Base-by-base conservation (phyloP, 2,329 filamentous ascomycete species). In the Pezicula rhizophila region DNA sequence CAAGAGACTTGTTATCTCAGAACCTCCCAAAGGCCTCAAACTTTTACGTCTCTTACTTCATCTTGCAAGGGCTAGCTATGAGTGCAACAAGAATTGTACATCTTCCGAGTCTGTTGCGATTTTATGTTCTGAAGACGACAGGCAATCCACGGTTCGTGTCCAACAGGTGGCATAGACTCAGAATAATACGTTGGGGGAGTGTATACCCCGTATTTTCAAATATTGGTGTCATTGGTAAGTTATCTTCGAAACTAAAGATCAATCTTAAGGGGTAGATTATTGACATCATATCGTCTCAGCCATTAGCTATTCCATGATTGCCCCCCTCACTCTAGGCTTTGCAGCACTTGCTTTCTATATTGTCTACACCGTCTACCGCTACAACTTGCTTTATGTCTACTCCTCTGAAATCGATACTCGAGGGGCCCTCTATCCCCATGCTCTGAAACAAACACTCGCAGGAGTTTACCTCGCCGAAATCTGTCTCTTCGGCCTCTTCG, bases 11-110 rank as follows among this genome's bases (percentile, higher is more conserved):
- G 42, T 69, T 84, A 3, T 78, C 80, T 1, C 56, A 72, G 14
- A 75, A 80, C 42, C 70, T 87, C 2, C 83, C 83, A 2, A 72
- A 69, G 25, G 78, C 81, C 2, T 80, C 80, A 31, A 86, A 84
- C 58, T 86, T 85, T 60, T 87, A 85, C 60, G 72, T 86, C 8
- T 79, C 78, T 0, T 87, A 86, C 62, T 83, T 86, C 52, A 74
- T 86, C 34, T 68, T 87, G 2, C 82, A 86, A 60, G 82, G 82
- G 2, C 66, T 86, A 49, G 80, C 77, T 2, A 79, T 83, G 61
- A 79, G 79, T 33, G 73, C 80, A 2, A 74, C 76, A 45, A 73
- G 77, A 15, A 64, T 86, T 11, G 65, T 85, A 23, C 79, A 82
- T 54, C 72, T 85, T 35, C 70, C 67, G 11, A 79, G 79, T 15